Base-by-base conservation (phyloP, 2,329 filamentous ascomycete genomes). In the Aspergillus sp. region DNA sequence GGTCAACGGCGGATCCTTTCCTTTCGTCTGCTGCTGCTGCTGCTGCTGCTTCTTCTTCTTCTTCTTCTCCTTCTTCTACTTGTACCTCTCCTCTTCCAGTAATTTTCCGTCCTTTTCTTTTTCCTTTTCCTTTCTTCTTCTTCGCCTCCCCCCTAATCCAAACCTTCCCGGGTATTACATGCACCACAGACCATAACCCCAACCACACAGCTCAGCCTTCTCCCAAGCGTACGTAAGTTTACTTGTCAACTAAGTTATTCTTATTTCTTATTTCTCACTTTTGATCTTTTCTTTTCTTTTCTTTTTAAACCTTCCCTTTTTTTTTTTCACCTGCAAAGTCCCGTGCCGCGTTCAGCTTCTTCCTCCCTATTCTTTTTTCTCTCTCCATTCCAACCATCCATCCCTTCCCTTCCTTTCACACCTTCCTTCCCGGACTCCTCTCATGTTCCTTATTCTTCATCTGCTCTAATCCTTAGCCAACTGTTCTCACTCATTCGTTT, bases 401-500 rank as follows among this genome's bases (percentile, higher is more conserved):
- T 42, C 30, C 40, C n/a, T 30, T 42, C 40, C 40, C 40, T 42
- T 42, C 40, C n/a, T 30, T 42, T 42, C 30, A 10, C 30, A n/a
- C 28, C 8, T 34, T 43, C 28, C 26, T 46, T 34, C 32, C 45
- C 39, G 32, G 41, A 51, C 12, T 8, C 27, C 28, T 30, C 9
- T 43, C 10, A 12, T 43, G 9, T 28, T 44, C 27, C 8, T 38
- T 29, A 32, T 2, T 38, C 33, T 35, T 35, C 41, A 27, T n/a
- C n/a, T 19, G 6, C 9, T 44, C 33, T 29, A 10, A 28, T 39
- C 6, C 33, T 19, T 38, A 28, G 45, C 42, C 26, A 19, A 19
- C 19, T 19, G 19, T 36, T 35, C 40, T 34, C 42, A 36, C 47
- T 38, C 38, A 41, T 47, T 33, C 44, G 28, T 48, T 44, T 29